Base-by-base conservation (phyloP, 2,329 filamentous ascomycete genomes). In the Aspergillus tanneri region DNA sequence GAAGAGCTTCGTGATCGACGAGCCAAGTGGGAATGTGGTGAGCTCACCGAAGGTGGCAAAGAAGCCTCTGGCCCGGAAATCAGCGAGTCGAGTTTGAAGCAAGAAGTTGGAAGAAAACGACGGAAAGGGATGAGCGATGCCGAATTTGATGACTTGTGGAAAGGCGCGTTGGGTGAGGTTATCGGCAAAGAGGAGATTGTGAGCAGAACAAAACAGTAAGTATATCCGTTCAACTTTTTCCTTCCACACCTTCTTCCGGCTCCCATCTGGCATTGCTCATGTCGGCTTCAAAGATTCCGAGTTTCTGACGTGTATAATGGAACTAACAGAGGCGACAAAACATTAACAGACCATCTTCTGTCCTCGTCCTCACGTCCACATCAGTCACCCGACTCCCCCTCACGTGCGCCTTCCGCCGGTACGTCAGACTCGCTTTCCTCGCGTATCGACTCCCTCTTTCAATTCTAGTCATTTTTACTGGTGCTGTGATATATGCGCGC, bases 331-430 rank as follows among this genome's bases (percentile, higher is more conserved):
- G 81, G 78, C 77, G 76, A 81, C 76, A 72, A 81, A 77, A 75
- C 81, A 69, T 77, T 85, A 74, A 83, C 83, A 92, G 88, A 89
- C 76, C 80, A 77, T 78, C 81, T 80, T 74, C 73, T 75, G 70
- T 76, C 78, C 73, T 84, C 77, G 75, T 75, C 71, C 82, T 96
- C 79, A 82, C 84, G 73, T 92, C 87, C 75, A 87, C 82, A 78
- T 95, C 89, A 78, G 87, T 95, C 85, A 87, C 91, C 81, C 82
- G 87, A 72, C 80, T 97, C 86, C 82, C 91, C 76, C 78, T 96
- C 86, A 68, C 75, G 76, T 69, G 73, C 59, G 67, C 72, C 64
- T 58, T 72, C 69, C 72, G 72, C 66, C 70, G 72, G 58, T 66
- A 73, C 64, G 52, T 74, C 62, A 60, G 73, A 69, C 70, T 74